Evolutionary conservation across 352 stramenopile genomes (phyloP).

Genomic region (Pseudoperonospora humuli): DNA sequence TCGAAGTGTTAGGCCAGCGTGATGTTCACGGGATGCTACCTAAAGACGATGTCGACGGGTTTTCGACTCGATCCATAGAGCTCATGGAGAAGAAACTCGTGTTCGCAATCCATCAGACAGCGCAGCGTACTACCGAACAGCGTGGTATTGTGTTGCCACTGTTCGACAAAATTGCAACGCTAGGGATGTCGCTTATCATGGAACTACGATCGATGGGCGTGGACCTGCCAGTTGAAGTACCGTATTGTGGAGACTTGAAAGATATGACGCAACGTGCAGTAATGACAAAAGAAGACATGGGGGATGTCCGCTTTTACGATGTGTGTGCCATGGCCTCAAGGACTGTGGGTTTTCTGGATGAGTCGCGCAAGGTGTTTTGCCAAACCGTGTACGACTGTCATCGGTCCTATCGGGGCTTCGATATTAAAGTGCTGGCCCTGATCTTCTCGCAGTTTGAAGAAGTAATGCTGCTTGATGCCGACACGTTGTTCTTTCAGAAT

Average conservation of each 20-base stretch:
- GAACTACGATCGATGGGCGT: slow-evolving; percentile 41
- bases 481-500: slow-evolving; percentile 55
- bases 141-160: slow-evolving; percentile 56
- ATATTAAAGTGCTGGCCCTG: slow-evolving; percentile 55
- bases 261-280: slow-evolving; percentile 21
- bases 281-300: slow-evolving; percentile 31
- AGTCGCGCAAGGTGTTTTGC: slow-evolving; percentile 42
- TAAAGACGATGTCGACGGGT: slow-evolving; percentile 3
- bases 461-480: slow-evolving; percentile 63
- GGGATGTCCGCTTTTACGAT: slow-evolving; percentile 46
- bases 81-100: slow-evolving; percentile 28
- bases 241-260: slow-evolving; percentile 51
- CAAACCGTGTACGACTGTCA: slow-evolving; percentile 36
- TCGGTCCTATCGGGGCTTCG: slow-evolving; percentile 34
- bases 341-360: slow-evolving; percentile 15
- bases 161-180: slow-evolving; percentile 38
- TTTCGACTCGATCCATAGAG: slow-evolving; percentile 13
- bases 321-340: slow-evolving; percentile 40
- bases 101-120: slow-evolving; percentile 24
- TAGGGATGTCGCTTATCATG: slow-evolving; percentile 52
- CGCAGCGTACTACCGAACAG: slow-evolving; percentile 21
- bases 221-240: slow-evolving; percentile 46
- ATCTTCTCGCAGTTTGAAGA: slow-evolving; percentile 64
- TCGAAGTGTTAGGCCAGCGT: neutral
- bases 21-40: slow-evolving; percentile 2